Base-by-base conservation (phyloP, 2,329 filamentous ascomycete genomes). In the Cercospora beticola region DNA sequence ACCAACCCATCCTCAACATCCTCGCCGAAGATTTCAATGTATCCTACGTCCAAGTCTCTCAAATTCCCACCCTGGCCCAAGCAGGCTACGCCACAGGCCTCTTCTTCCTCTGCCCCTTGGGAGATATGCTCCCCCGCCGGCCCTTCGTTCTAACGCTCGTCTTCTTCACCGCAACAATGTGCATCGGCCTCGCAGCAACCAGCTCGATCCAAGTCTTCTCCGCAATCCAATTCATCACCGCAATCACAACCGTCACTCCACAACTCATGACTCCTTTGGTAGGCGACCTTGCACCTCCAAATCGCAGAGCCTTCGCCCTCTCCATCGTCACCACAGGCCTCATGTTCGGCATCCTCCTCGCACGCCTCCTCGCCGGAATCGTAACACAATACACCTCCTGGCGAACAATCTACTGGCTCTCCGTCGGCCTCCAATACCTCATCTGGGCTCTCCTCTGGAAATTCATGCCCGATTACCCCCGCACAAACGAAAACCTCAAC, bases 401-500 rank as follows among this genome's bases (percentile, higher is more conserved):
- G 92, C 85, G 92, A 26, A 87, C 87, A 68, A 88, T 94, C 7
- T 95, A 93, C 82, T 94, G 91, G 90, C 83, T 94, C 69, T 86
- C 90, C 0, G 86, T 94, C 5, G 91, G 84, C 0, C 81, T 92
- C 0, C 92, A 95, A 79, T 89, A 87, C 74, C 75, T 87, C 8
- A 89, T 94, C 70, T 86, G 90, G 66, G 71, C 82, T 6, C 79
- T 89, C 0, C 85, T 94, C 5, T 94, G 87, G 82, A 77, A 88
- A 56, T 92, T 89, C 78, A 90, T 95, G 89, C 92, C 92, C 0
- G 91, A 94, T 77, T 95, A 95, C 72, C 92, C 92, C 0, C 85
- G 87, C 1, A 90, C 90, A 4, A 94, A 93, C 75, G 80, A 82
- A 1, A 87, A 87, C 0, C 79, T 90, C 14, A 87, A 87, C 68